A percentile compares a stretch with the other conserved stretches of the same genome.
phyloP scores from a whole-genome alignment of 768 basidiomycete genomes.

The Tulasnella sp. region DNA sequence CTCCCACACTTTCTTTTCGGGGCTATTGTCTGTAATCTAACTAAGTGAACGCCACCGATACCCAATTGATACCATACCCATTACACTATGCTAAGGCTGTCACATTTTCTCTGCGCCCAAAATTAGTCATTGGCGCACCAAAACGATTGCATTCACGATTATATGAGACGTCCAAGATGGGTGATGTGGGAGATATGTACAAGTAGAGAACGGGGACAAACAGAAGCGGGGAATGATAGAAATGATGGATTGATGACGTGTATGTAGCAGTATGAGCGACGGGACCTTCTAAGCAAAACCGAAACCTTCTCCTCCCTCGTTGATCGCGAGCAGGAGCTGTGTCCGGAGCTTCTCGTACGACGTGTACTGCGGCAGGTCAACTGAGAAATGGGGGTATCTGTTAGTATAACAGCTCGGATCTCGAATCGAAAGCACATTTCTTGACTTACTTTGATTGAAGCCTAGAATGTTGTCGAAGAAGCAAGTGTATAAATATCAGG shows the following conservation, averaged over 20 bases:
- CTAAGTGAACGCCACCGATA: too few species aligned
- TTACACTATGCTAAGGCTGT: too few species aligned
- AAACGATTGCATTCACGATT: too few species aligned
- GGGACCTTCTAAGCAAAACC: slow-evolving; percentile 53
- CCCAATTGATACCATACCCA: too few species aligned
- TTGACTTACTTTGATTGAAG: slow-evolving; percentile 62
- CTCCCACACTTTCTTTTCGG: too few species aligned
- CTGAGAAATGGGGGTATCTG: slow-evolving; percentile 28
- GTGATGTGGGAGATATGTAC: background rate
- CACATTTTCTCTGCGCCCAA: too few species aligned
- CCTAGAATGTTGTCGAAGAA: slow-evolving; percentile 35
- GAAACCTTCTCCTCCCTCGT: slow-evolving; percentile 93
- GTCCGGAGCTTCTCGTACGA: slow-evolving; percentile 95
- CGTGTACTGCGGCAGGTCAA: slow-evolving; percentile 87
- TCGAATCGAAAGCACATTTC: background rate
- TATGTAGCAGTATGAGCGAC: too few species aligned
- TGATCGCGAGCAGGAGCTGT: slow-evolving; percentile 82
- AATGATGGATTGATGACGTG: too few species aligned
- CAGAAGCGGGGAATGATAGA: background rate
- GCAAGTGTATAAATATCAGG: background rate
- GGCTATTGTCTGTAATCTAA: too few species aligned
- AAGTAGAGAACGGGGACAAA: background rate
- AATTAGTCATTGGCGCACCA: too few species aligned
- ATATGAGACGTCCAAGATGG: background rate
- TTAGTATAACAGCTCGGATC: slow-evolving; percentile 15